phyloP scores from a whole-genome alignment of 2,329 filamentous ascomycete species.

The Emmonsiellopsis sp. region DNA sequence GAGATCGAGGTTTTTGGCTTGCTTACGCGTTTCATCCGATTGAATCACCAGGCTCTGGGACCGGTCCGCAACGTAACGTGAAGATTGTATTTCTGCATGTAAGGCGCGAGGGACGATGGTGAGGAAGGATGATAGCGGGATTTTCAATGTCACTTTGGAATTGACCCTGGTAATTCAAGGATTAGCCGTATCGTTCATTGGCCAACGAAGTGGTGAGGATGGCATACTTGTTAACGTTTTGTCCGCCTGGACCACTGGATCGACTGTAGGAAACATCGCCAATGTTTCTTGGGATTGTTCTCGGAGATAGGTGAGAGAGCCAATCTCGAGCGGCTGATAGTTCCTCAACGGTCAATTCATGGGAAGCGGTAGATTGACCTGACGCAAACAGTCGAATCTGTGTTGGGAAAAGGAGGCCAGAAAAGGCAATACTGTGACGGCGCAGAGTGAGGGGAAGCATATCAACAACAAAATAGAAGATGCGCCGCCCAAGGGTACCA shows the following conservation, averaged over 20 bases:
- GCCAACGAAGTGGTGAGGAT: not conserved
- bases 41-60: slow-evolving; percentile 51
- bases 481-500: too few relatives aligned
- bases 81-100: slow-evolving; percentile 42
- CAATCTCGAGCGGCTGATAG: slow-evolving; percentile 44
- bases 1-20: slow-evolving; percentile 49
- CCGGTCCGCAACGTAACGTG: slow-evolving; percentile 47
- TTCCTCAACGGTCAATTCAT: slow-evolving; percentile 21
- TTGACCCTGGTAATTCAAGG: slow-evolving; percentile 43
- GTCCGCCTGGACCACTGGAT: slow-evolving; percentile 56
- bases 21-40: slow-evolving; percentile 54
- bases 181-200: not conserved
- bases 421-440: not conserved
- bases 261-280: slow-evolving; percentile 54
- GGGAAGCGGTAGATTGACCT: not conserved
- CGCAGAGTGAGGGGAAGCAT: not conserved
- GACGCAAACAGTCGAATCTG: slow-evolving; percentile 13
- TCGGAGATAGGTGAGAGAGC: slow-evolving; percentile 45
- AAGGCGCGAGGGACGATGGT: slow-evolving; percentile 46
- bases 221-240: slow-evolving; percentile 60
- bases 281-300: slow-evolving; percentile 47
- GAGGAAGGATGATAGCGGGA: slow-evolving; percentile 45
- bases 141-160: slow-evolving; percentile 56
- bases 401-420: not conserved
- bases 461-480: not conserved